Evolutionary conservation across 2,329 filamentous ascomycete species (phyloP).

Genomic region (Botryotinia convoluta): DNA sequence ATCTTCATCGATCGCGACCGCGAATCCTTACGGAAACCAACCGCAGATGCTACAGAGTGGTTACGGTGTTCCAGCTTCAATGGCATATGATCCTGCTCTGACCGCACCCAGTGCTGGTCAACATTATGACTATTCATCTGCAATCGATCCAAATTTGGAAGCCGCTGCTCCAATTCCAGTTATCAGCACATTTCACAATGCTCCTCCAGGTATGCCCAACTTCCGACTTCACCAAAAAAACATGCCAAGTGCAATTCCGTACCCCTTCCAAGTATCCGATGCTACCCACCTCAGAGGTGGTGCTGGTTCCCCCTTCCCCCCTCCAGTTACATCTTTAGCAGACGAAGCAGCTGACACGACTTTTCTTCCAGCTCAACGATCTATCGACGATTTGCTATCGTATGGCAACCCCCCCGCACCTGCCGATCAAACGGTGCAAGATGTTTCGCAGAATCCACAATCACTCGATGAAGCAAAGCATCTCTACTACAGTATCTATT

Average conservation of each 20-base stretch:
- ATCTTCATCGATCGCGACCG: constrained; percentile 31
- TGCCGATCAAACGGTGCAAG: constrained; percentile 46
- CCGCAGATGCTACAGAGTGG: constrained; percentile 44
- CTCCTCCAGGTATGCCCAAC: constrained; percentile 36
- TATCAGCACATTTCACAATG: constrained; percentile 27
- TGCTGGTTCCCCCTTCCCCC: constrained; percentile 42
- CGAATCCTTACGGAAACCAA: constrained; percentile 48
- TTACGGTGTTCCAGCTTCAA: constrained; percentile 10
- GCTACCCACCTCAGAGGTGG: constrained; percentile 52
- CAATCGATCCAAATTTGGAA: constrained; percentile 47
- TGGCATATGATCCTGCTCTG: constrained; percentile 30
- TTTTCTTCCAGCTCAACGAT: constrained; percentile 55
- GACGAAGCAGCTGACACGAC: constrained; percentile 46
- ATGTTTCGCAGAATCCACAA: constrained; percentile 45
- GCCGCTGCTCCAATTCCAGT: constrained; percentile 39
- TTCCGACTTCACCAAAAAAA: constrained; percentile 36
- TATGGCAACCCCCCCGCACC: constrained; percentile 58
- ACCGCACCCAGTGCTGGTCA: constrained; percentile 45
- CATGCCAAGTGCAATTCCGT: constrained; percentile 39
- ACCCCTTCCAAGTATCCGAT: constrained; percentile 40
- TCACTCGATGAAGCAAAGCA: constrained; percentile 65
- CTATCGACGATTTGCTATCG: constrained; percentile 71
- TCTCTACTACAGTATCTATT: constrained; percentile 75
- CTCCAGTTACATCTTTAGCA: constrained; percentile 35
- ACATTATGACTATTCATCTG: constrained; percentile 52